A percentile compares a stretch with the other conserved stretches of the same genome.
Evolutionary conservation across 306 rosid genomes (phyloP).

Genomic region (Quercus dentata): DNA sequence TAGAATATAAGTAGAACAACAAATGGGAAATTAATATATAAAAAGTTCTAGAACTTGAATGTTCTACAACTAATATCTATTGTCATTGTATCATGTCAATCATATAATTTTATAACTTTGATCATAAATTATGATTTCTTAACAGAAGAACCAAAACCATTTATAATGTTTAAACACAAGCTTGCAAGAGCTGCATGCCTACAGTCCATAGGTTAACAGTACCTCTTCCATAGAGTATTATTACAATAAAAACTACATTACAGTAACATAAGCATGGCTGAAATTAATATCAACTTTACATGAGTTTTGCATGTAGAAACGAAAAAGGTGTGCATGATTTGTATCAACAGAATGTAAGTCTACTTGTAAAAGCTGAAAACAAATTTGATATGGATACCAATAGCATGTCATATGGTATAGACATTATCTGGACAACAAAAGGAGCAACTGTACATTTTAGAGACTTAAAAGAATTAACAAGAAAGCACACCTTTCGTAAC

Average conservation of each 20-base stretch:
- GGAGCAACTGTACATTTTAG: background rate
- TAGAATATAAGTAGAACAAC: background rate
- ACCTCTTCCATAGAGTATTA: background rate
- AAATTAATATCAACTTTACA: background rate
- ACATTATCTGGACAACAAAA: constrained; percentile 8
- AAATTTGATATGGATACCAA: background rate
- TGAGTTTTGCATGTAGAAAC: background rate
- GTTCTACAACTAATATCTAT: background rate
- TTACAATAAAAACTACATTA: background rate
- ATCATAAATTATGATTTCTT: background rate
- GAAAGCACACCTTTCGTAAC: constrained; percentile 63
- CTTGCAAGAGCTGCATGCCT: background rate
- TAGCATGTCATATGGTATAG: background rate
- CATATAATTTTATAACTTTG: background rate
- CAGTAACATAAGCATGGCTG: background rate
- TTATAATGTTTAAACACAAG: background rate
- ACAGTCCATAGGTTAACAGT: background rate
- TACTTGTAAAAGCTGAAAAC: background rate
- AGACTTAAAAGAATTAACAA: background rate
- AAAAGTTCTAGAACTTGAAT: background rate
- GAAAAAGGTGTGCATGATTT: background rate
- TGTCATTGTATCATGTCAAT: background rate
- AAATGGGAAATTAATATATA: background rate
- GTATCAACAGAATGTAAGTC: background rate
- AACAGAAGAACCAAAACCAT: background rate